Evolutionary conservation across 345 rosid genomes (phyloP).

Genomic region (Dipteronia dyeriana): DNA sequence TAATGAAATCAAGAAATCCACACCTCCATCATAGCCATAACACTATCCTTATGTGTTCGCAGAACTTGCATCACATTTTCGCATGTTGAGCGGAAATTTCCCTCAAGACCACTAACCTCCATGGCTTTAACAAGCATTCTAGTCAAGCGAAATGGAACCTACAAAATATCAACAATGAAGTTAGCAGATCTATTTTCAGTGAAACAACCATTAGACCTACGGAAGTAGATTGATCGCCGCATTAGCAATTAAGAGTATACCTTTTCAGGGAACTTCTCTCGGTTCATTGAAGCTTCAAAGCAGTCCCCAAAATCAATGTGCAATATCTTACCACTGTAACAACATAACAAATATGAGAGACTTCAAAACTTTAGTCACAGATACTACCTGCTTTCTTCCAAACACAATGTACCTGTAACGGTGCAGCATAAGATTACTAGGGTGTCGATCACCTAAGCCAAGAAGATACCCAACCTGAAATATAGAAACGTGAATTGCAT

Average conservation of each 20-base stretch:
- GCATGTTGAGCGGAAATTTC: constrained; percentile 89
- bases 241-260: constrained; percentile 29
- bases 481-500: constrained; percentile 13
- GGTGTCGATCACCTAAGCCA: constrained; percentile 99
- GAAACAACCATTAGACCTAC: background rate
- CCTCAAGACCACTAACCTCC: constrained; percentile 99
- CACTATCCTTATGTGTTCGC: constrained; percentile 85
- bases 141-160: constrained; percentile 98
- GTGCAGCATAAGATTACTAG: constrained; percentile 95
- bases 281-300: constrained; percentile 97
- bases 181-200: background rate
- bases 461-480: constrained; percentile 98
- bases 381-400: background rate
- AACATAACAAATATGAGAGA: constrained; percentile 23
- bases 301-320: constrained; percentile 99
- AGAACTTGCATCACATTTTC: constrained; percentile 99
- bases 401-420: constrained; percentile 68
- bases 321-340: constrained; percentile 87
- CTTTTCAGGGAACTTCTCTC: constrained; percentile 99
- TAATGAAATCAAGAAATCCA: background rate
- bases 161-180: constrained; percentile 18
- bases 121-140: constrained; percentile 99
- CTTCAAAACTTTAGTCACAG: constrained; percentile 3
- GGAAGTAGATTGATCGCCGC: background rate
- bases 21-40: constrained; percentile 99